A percentile compares a stretch with the other conserved stretches of the same genome.
Conservation (phyloP, 2,329 filamentous ascomycete genomes). For the Golovinomyces cichoracearum region DNA sequence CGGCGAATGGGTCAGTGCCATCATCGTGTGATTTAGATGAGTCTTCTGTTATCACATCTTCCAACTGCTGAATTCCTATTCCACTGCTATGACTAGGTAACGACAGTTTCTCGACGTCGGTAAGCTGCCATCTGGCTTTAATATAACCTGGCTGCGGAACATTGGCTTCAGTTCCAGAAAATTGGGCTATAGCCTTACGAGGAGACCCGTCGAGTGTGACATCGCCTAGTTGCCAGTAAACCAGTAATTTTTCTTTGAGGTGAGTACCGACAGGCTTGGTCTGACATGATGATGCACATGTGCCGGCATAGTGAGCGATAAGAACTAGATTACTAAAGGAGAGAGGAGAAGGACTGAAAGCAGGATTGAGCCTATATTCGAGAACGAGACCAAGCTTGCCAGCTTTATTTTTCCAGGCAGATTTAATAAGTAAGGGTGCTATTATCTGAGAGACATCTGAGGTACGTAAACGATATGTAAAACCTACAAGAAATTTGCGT, state of each 20-base stretch:
- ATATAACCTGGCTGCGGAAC: constrained; percentile 48
- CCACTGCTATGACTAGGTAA: constrained; percentile 14
- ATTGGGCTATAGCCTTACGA: constrained; percentile 59
- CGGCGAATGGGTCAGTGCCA: constrained; percentile 38
- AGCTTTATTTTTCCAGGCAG: constrained; percentile 54
- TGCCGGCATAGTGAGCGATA: constrained; percentile 43
- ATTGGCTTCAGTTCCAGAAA: constrained; percentile 43
- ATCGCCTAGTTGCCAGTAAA: constrained; percentile 61
- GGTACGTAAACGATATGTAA: constrained; percentile 73
- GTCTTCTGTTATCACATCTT: constrained; percentile 37
- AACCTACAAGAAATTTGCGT: constrained; percentile 48
- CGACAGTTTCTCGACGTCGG: constrained; percentile 10
- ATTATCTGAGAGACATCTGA: constrained; percentile 25
- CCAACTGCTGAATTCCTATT: constrained; percentile 13
- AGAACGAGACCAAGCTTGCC: constrained; percentile 70
- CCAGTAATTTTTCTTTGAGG: constrained; percentile 45
- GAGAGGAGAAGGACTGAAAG: constrained; percentile 21
- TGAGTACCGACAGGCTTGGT: constrained; percentile 62
- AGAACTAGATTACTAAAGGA: constrained; percentile 50
- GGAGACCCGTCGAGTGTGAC: constrained; percentile 36
- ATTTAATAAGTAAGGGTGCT: constrained; percentile 34
- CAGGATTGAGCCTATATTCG: constrained; percentile 60
- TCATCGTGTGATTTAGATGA: constrained; percentile 25
- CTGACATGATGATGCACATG: constrained; percentile 38
- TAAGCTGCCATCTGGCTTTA: constrained; percentile 60